A percentile compares a stretch with the other conserved stretches of the same genome.
Evolutionary conservation across 345 rosid genomes (phyloP).

Genomic region (Erysimum cheiranthoides): DNA sequence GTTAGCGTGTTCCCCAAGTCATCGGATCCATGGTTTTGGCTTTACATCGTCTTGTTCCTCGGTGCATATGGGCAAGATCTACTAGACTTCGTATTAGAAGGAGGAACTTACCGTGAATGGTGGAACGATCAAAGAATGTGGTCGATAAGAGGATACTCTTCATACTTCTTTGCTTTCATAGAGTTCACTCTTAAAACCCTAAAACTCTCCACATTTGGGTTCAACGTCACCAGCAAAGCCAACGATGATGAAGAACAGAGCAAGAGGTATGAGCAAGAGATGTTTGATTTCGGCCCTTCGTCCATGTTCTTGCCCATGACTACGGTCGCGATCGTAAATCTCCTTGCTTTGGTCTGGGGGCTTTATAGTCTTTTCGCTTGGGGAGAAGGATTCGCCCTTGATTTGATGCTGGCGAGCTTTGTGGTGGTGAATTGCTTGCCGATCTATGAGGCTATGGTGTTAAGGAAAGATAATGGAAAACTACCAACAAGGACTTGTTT

Average conservation of each 20-base stretch:
- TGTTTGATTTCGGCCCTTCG: constrained; percentile 70
- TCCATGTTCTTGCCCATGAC: constrained; percentile 58
- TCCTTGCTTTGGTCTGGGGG: constrained; percentile 50
- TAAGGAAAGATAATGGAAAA: constrained; percentile 64
- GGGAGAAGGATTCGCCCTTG: constrained; percentile 46
- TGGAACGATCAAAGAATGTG: constrained; percentile 78
- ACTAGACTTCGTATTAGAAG: constrained; percentile 46
- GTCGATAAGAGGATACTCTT: constrained; percentile 56
- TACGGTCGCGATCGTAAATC: constrained; percentile 57
- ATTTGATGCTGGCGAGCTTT: constrained; percentile 54
- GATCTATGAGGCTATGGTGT: constrained; percentile 59
- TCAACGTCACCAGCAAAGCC: constrained; percentile 66
- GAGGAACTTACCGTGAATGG: constrained; percentile 58
- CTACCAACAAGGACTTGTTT: constrained; percentile 45
- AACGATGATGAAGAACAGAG: constrained; percentile 59
- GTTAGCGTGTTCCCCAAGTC: constrained; percentile 60
- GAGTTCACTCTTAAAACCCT: constrained; percentile 56
- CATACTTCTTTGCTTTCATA: constrained; percentile 47
- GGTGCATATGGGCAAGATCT: constrained; percentile 69
- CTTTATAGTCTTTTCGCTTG: constrained; percentile 18
- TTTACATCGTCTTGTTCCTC: constrained; percentile 64
- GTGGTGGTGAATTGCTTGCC: constrained; percentile 57
- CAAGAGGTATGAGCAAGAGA: constrained; percentile 59
- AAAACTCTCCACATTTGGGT: constrained; percentile 55
- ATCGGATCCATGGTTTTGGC: constrained; percentile 61